Percentiles rank a stretch among this genome's conserved stretches.
phyloP scores from a whole-genome alignment of 1,139 yeast genomes.

The Suhomyces bokatorum region DNA sequence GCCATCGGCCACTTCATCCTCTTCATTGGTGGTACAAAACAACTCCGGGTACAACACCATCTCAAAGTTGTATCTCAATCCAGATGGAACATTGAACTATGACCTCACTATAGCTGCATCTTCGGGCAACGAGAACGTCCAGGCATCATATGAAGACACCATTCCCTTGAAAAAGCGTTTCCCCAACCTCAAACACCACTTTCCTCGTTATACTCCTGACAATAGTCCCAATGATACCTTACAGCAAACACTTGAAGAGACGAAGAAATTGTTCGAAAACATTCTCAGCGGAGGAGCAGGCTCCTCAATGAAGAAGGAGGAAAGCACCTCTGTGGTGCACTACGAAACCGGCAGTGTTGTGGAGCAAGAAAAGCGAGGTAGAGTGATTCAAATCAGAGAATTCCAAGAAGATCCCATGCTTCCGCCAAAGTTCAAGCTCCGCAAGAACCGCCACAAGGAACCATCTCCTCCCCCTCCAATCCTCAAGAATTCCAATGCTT shows the following conservation, averaged over 20 bases:
- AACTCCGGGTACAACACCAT: conserved; percentile 5
- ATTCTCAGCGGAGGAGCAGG: conserved; percentile 25
- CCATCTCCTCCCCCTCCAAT: conserved; percentile 69
- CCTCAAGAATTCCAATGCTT: conserved; percentile 27
- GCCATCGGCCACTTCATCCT: background rate
- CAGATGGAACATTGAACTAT: conserved; percentile 33
- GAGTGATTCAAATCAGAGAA: conserved; percentile 32
- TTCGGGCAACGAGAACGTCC: conserved; percentile 17
- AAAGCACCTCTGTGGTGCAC: conserved; percentile 22
- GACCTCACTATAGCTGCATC: conserved; percentile 27
- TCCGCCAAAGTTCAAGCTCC: conserved; percentile 75
- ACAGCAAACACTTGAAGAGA: conserved; percentile 29
- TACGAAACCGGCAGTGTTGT: conserved; percentile 22
- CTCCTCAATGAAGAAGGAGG: conserved; percentile 12
- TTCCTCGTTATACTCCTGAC: conserved; percentile 35
- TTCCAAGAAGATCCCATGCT: conserved; percentile 78
- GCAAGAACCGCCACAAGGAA: conserved; percentile 65
- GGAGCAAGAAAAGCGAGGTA: conserved; percentile 18
- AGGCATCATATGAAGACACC: conserved; percentile 39
- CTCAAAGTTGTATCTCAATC: conserved; percentile 25
- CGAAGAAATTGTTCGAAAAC: conserved; percentile 26
- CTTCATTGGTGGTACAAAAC: background rate
- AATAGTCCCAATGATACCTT: conserved; percentile 34
- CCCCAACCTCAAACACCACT: conserved; percentile 43
- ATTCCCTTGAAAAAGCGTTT: conserved; percentile 41